These are phyloP conservation scores for Rhizopogon sp. DNA, from an alignment of 768 basidiomycete genomes.

Conservation along the genomic window DNA sequence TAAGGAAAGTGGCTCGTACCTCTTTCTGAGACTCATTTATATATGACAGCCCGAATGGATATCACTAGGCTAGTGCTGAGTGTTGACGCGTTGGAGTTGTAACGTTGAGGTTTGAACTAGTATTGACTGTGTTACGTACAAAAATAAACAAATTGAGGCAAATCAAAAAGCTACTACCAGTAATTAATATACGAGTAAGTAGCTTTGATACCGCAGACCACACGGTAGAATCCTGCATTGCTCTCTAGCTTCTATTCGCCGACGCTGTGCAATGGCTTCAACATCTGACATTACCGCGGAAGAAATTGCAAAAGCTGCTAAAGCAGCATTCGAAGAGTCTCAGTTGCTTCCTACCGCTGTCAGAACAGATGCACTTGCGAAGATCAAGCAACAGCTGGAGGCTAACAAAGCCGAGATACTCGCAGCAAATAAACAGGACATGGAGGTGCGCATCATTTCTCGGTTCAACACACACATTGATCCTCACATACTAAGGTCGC, in stretches of 20 bases:
- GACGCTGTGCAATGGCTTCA: slow-evolving; percentile 6
- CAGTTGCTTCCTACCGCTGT: slow-evolving; percentile 71
- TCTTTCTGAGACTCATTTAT: slow-evolving; percentile 54
- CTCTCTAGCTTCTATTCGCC: too few relatives aligned
- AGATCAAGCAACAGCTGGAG: slow-evolving; percentile 65
- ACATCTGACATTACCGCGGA: slow-evolving; percentile 28
- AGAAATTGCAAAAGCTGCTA: slow-evolving; percentile 73
- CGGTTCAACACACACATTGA: not conserved
- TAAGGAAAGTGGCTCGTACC: slow-evolving; percentile 24
- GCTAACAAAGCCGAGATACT: slow-evolving; percentile 64
- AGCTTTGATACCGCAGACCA: too few relatives aligned
- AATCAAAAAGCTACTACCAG: too few relatives aligned
- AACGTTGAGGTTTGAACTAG: too few relatives aligned
- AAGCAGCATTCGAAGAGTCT: slow-evolving; percentile 80
- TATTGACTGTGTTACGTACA: too few relatives aligned
- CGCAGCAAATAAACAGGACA: slow-evolving; percentile 74
- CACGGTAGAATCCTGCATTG: too few relatives aligned
- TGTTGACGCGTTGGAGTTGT: too few relatives aligned
- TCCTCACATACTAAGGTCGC: slow-evolving; percentile 52
- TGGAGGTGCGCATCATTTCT: slow-evolving; percentile 47
- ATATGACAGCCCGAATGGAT: slow-evolving; percentile 1
- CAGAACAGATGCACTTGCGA: slow-evolving; percentile 65
- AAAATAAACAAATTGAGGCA: too few relatives aligned
- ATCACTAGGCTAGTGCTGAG: too few relatives aligned
- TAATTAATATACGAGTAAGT: too few relatives aligned